A percentile compares a stretch with the other conserved stretches of the same genome.
phyloP scores from a whole-genome alignment of 345 rosid genomes.

The Durio zibethinus region DNA sequence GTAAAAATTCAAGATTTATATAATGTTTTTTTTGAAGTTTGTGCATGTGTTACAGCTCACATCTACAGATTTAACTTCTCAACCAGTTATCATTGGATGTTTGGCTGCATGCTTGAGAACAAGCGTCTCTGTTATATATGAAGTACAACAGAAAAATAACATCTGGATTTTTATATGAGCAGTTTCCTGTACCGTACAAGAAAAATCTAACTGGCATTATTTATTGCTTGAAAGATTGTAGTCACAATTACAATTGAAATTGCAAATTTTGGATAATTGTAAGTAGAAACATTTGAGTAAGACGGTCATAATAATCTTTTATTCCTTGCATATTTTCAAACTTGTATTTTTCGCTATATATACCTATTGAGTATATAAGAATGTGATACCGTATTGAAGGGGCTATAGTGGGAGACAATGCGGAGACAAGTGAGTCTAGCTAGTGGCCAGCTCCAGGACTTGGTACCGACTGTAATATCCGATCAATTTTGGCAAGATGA shows the following conservation, averaged over 20 bases:
- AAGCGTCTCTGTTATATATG: too few relatives aligned
- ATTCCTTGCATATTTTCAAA: background rate
- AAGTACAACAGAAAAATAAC: background rate
- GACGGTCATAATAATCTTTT: background rate
- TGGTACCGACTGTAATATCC: slow-evolving; percentile 1
- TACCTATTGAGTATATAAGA: background rate
- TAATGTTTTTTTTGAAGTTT: background rate
- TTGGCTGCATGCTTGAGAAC: background rate
- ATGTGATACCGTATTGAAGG: background rate
- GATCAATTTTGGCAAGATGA: slow-evolving; percentile 16
- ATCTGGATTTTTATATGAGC: background rate
- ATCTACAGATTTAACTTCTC: background rate
- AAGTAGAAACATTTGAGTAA: background rate
- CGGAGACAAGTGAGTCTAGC: background rate
- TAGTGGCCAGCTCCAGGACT: slow-evolving; percentile 19
- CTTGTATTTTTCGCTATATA: background rate
- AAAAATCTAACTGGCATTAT: background rate
- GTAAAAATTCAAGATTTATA: background rate
- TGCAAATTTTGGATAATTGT: background rate
- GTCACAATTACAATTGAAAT: background rate
- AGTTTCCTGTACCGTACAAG: background rate
- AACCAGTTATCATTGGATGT: background rate
- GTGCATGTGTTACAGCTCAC: background rate
- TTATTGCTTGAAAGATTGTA: background rate
- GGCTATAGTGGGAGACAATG: background rate